Percentiles rank a stretch among this genome's conserved stretches.
These are phyloP conservation scores for Macrophomina phaseolina DNA, from an alignment of 2,329 filamentous ascomycete genomes.

Conservation along the genomic window DNA sequence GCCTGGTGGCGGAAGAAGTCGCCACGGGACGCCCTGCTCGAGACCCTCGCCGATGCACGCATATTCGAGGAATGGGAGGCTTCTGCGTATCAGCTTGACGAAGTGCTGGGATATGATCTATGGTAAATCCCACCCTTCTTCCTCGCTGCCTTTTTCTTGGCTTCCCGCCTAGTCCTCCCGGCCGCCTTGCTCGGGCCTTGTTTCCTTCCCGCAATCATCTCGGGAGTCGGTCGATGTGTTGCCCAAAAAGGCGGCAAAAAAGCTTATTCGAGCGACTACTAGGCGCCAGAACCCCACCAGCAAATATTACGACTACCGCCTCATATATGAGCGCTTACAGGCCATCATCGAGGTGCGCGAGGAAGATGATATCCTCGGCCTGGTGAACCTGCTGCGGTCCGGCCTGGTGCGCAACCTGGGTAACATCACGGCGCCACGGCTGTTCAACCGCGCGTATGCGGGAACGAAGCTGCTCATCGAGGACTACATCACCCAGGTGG, in stretches of 20 bases:
- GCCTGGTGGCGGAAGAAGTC: conserved; percentile 71
- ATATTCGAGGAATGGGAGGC: conserved; percentile 86
- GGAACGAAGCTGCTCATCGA: conserved; percentile 92
- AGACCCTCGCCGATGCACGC: conserved; percentile 68
- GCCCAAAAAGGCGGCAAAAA: neutral
- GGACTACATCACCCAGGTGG: conserved; percentile 85
- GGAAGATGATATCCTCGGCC: conserved; percentile 71
- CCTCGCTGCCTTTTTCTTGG: neutral
- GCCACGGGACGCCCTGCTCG: conserved; percentile 68
- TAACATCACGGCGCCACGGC: conserved; percentile 80
- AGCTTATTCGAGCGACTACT: neutral
- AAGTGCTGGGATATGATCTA: conserved; percentile 77
- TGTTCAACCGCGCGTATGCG: conserved; percentile 85
- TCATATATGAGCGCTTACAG: conserved; percentile 78
- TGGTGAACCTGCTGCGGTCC: conserved; percentile 81
- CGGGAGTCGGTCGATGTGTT: conserved; percentile 12
- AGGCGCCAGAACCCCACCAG: conserved; percentile 84
- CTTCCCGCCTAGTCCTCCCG: neutral
- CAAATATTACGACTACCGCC: conserved; percentile 82
- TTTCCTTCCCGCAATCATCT: neutral
- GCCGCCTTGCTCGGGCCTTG: neutral
- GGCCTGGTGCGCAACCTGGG: conserved; percentile 83
- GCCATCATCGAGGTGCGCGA: conserved; percentile 73
- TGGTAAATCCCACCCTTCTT: conserved; percentile 61
- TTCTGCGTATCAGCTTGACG: conserved; percentile 82